Evolutionary conservation across 2,329 filamentous ascomycete genomes (phyloP).

Genomic region (Fusarium begoniae): DNA sequence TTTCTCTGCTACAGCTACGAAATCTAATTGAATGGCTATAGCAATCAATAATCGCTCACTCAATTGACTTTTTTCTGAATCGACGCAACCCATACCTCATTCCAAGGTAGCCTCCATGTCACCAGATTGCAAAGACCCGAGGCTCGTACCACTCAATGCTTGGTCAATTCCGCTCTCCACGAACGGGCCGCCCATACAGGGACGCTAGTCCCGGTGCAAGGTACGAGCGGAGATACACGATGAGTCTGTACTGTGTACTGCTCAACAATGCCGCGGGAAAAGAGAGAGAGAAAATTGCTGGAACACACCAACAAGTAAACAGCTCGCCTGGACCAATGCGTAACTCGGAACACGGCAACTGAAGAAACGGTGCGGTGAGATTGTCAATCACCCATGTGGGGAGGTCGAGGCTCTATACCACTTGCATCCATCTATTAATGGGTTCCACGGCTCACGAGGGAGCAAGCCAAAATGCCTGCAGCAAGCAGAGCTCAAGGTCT

Average conservation of each 20-base stretch:
- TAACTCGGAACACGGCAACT: conserved; percentile 44
- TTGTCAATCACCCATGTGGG: conserved; percentile 39
- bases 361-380: conserved; percentile 39
- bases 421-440: conserved; percentile 10
- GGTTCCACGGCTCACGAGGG: conserved; percentile 20
- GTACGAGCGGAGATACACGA: conserved; percentile 28
- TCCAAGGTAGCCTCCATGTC: conserved; percentile 27
- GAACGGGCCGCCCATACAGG: conserved; percentile 34
- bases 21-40: background rate
- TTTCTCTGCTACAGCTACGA: background rate
- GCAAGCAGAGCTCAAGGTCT: conserved; percentile 12
- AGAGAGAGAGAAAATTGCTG: background rate
- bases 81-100: conserved; percentile 14
- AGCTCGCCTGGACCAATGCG: conserved; percentile 16
- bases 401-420: conserved; percentile 31
- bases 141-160: conserved; percentile 14
- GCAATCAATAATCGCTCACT: conserved; percentile 35
- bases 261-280: background rate
- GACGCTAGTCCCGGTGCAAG: conserved; percentile 17
- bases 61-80: background rate
- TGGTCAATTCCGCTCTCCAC: conserved; percentile 25
- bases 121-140: conserved; percentile 17
- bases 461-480: conserved; percentile 13
- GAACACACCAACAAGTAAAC: background rate
- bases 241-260: conserved; percentile 15